A percentile compares a stretch with the other conserved stretches of the same genome.
These are phyloP conservation scores for Coemansia sp. DNA, from an alignment of 192 early-diverging fungal species.

Conservation along the genomic window DNA sequence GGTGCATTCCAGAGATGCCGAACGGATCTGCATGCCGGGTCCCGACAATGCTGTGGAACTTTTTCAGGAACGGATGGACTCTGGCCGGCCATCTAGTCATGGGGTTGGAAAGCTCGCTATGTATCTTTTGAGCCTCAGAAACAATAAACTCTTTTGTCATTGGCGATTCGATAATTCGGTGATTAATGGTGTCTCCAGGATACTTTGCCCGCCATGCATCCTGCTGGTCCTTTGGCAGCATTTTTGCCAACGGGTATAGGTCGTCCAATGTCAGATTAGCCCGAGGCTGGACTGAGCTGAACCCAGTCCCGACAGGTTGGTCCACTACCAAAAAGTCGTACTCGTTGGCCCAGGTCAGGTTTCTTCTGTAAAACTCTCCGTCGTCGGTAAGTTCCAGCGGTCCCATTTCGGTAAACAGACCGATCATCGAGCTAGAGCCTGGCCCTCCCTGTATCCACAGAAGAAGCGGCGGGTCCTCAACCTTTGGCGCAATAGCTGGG, in stretches of 20 bases:
- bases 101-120: constrained; percentile 24
- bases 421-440: constrained; percentile 79
- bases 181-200: constrained; percentile 25
- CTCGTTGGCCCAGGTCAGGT: constrained; percentile 66
- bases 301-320: constrained; percentile 80
- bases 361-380: constrained; percentile 55
- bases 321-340: constrained; percentile 78
- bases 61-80: constrained; percentile 27
- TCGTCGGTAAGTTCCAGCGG: constrained; percentile 65
- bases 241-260: constrained; percentile 34
- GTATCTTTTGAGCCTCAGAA: constrained; percentile 20
- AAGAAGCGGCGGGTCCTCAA: constrained; percentile 65
- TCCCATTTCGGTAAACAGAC: constrained; percentile 73
- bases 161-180: constrained; percentile 35
- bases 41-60: constrained; percentile 13
- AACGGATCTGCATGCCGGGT: constrained; percentile 16
- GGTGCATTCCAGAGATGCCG: neutral
- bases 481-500: constrained; percentile 64
- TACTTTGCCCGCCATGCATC: constrained; percentile 34
- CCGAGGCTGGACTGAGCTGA: constrained; percentile 45
- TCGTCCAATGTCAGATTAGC: constrained; percentile 44
- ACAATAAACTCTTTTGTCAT: constrained; percentile 27
- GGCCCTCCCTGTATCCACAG: constrained; percentile 86
- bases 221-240: constrained; percentile 19
- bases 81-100: constrained; percentile 19